A percentile compares a stretch with the other conserved stretches of the same genome.
phyloP scores from a whole-genome alignment of 2,329 filamentous ascomycete species.

The Neonectria coccinea region DNA sequence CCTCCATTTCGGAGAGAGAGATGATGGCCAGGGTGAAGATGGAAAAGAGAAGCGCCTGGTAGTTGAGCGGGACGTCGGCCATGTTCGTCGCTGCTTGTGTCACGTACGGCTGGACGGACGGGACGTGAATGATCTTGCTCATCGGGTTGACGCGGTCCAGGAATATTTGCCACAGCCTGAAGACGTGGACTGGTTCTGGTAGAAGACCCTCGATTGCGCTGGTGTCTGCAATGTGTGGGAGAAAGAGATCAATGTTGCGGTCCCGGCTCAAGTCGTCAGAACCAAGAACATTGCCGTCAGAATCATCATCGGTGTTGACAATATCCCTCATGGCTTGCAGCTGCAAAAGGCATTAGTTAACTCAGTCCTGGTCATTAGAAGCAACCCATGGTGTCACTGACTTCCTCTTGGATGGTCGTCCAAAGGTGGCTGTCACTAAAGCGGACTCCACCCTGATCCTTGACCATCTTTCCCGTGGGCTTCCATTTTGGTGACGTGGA shows the following conservation, averaged over 20 bases:
- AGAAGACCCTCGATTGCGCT: not conserved
- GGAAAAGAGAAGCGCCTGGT: slow-evolving; percentile 70
- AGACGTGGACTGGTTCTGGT: slow-evolving; percentile 61
- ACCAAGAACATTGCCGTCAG: no score
- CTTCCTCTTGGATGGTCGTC: not conserved
- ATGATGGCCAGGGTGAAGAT: slow-evolving; percentile 72
- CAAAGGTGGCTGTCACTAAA: not conserved
- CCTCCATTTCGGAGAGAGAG: slow-evolving; percentile 67
- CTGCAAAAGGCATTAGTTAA: not conserved
- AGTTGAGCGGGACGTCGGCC: slow-evolving; percentile 62
- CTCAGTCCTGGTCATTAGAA: not conserved
- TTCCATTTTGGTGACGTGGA: no score
- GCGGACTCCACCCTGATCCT: not conserved
- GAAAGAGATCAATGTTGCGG: not conserved
- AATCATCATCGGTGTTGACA: not conserved
- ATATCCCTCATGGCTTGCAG: not conserved
- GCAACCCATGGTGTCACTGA: not conserved
- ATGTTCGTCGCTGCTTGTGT: slow-evolving; percentile 68
- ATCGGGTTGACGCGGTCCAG: slow-evolving; percentile 79
- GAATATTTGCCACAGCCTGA: slow-evolving; percentile 78
- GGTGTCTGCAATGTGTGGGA: not conserved
- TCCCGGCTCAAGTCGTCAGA: not conserved
- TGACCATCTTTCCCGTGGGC: not conserved
- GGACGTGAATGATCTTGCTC: slow-evolving; percentile 76
- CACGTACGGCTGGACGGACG: slow-evolving; percentile 72